Evolutionary conservation across 495 filamentous ascomycete genomes (phyloP), one percentile per base, ranked within the genome.

Genomic region (Penicillium arizonense): DNA sequence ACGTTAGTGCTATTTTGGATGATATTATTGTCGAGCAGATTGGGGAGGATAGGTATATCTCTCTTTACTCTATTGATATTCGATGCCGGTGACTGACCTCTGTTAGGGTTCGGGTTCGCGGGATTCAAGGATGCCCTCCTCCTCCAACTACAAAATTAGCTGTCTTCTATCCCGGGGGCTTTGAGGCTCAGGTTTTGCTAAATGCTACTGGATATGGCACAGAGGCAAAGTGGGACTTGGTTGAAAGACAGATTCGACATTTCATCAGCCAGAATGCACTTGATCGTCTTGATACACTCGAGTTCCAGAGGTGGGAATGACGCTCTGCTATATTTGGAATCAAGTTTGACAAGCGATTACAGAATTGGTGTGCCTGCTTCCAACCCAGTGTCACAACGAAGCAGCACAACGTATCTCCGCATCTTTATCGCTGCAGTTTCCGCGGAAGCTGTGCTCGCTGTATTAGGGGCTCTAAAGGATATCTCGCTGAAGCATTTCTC

Each of bases 91-190:
- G 16, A 42, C 55, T 55, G 20, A 32, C 34, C 34, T 21, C 11
- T 10, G 32, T 16, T 5, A 64, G 76, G 2, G 77, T 82, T 3
- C 63, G 53, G 1, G 62, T 83, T 1, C 63, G 63, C 5, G 73
- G 77, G 1, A 64, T 78, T 18, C 70, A 55, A 47, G 77, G 78
- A 10, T 55, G 44, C 11, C 68, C 74, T 1, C 79, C 81, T 23
- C 81, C 80, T 4, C 64, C 76, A n/a, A 82, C 79, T 0, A 82
- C 80, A 0, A 82, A 83, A 55, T 63, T 79, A 9, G 79, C 72
- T 1, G 63, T 82, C 11, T 77, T 76, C 50, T 76, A 77, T 40
- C 63, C 66, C 20, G 75, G 72, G 4, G 76, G 76, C 0, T 80
- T 69, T 52, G 72, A 81, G 49, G 64, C 65, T 13, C 64, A 82